phyloP scores from a whole-genome alignment of 768 basidiomycete genomes.

The Candolleomyces aberdarensis region DNA sequence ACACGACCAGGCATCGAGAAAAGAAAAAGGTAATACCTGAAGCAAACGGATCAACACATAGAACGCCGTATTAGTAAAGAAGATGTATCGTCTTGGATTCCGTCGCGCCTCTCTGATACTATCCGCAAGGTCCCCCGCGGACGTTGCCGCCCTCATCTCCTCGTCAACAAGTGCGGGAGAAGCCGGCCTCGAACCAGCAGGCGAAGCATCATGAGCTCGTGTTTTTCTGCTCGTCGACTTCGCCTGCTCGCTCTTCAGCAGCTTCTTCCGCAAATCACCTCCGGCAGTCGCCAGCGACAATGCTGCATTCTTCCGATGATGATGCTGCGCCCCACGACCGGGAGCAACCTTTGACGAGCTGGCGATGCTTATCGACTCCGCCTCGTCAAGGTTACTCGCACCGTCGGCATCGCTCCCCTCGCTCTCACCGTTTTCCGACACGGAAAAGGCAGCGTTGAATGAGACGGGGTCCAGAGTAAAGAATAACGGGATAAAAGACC shows the following conservation, averaged over 20 bases:
- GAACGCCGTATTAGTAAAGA: slow-evolving; percentile 88
- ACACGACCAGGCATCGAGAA: slow-evolving; percentile 1
- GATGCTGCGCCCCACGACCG: slow-evolving; percentile 2
- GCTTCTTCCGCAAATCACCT: slow-evolving; percentile 73
- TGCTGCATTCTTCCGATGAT: neutral
- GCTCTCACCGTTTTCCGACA: slow-evolving; percentile 51
- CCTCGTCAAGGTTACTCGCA: slow-evolving; percentile 32
- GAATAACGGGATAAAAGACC: slow-evolving; percentile 73
- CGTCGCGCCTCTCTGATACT: slow-evolving; percentile 22
- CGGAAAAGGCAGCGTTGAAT: slow-evolving; percentile 68
- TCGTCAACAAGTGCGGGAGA: slow-evolving; percentile 57
- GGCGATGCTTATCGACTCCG: slow-evolving; percentile 13
- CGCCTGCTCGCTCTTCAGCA: slow-evolving; percentile 80
- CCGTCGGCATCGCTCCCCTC: slow-evolving; percentile 56
- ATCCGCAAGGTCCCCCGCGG: slow-evolving; percentile 11
- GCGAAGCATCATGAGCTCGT: slow-evolving; percentile 48
- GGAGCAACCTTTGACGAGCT: neutral
- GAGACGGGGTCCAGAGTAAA: slow-evolving; percentile 69
- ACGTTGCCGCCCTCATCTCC: slow-evolving; percentile 28
- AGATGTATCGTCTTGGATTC: slow-evolving; percentile 45
- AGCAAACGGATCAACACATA: slow-evolving; percentile 83
- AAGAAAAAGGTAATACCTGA: slow-evolving; percentile 51
- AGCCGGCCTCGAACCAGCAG: slow-evolving; percentile 56
- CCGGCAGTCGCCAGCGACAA: slow-evolving; percentile 25
- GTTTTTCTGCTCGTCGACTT: slow-evolving; percentile 64